A percentile compares a stretch with the other conserved stretches of the same genome.
phyloP scores from a whole-genome alignment of 169 alveolate genomes.

The Plasmodium inui region DNA sequence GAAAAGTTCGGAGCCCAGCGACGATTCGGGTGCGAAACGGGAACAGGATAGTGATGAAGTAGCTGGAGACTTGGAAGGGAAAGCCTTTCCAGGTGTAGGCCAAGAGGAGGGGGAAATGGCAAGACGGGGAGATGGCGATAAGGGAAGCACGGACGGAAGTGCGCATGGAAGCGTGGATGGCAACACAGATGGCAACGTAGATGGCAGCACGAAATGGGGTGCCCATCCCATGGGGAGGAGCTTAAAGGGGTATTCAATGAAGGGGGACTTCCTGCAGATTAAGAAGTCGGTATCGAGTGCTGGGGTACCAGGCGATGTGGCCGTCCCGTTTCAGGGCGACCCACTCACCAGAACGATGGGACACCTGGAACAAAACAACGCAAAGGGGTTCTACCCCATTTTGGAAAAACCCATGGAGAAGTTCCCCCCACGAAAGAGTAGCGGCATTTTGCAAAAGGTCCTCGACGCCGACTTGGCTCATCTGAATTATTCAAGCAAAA shows the following conservation, averaged over 20 bases:
- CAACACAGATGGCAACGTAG: background rate
- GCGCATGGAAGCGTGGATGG: background rate
- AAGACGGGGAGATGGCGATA: background rate
- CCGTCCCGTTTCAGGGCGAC: background rate
- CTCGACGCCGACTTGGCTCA: constrained; percentile 33
- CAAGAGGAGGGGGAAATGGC: background rate
- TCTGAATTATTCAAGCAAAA: constrained; percentile 18
- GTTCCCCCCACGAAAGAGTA: constrained; percentile 1
- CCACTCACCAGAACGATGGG: background rate
- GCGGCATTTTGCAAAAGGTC: constrained; percentile 42
- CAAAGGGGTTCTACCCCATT: background rate
- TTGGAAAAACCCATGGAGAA: background rate
- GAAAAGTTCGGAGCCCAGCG: background rate
- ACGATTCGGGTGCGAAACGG: background rate
- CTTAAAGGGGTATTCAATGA: constrained; percentile 33
- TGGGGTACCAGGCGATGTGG: background rate
- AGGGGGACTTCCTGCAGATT: background rate
- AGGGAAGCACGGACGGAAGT: background rate
- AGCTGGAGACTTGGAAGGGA: background rate
- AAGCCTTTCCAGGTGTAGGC: background rate
- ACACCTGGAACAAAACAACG: background rate
- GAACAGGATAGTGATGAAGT: background rate
- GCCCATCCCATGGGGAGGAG: constrained; percentile 16
- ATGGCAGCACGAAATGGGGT: background rate
- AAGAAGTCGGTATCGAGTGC: background rate